Conservation (phyloP, 768 basidiomycete species). For the Rhizopogon vulgaris region DNA sequence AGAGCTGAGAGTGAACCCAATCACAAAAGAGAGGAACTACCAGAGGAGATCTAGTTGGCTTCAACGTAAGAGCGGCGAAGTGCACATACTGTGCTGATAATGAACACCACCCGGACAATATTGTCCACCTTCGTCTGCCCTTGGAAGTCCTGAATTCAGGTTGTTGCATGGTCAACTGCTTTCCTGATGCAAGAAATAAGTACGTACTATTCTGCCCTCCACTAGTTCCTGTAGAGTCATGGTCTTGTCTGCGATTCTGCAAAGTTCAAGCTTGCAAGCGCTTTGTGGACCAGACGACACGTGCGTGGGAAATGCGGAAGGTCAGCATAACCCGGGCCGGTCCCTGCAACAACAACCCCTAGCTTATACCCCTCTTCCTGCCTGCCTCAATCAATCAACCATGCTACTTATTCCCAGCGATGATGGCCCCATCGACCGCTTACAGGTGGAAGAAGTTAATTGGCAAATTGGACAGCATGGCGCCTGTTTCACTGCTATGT, state of each 20-base stretch:
- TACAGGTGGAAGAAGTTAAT: too few relatives aligned
- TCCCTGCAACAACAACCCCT: too few relatives aligned
- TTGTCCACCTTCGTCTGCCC: constrained; percentile 22
- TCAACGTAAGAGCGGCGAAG: background rate
- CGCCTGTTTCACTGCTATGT: too few relatives aligned
- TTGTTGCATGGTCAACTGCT: background rate
- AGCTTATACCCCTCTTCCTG: too few relatives aligned
- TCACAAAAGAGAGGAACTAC: constrained; percentile 23
- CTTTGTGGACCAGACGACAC: background rate
- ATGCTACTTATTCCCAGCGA: too few relatives aligned
- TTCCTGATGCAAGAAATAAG: background rate
- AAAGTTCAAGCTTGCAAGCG: background rate
- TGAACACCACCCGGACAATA: constrained; percentile 17
- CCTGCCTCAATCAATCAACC: too few relatives aligned
- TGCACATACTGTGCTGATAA: constrained; percentile 18
- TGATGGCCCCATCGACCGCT: too few relatives aligned
- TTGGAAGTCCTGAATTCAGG: constrained; percentile 21
- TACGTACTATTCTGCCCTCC: constrained; percentile 26
- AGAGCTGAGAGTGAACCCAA: constrained; percentile 25
- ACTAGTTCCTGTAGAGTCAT: constrained; percentile 22
- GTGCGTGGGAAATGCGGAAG: background rate
- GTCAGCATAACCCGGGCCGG: too few relatives aligned
- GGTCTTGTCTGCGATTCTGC: background rate
- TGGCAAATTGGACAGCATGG: too few relatives aligned
- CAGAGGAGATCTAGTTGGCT: background rate